Evolutionary conservation across 169 alveolate species (phyloP), one percentile per base, ranked within the genome.

Genomic region (Plasmodium billcollinsi): DNA sequence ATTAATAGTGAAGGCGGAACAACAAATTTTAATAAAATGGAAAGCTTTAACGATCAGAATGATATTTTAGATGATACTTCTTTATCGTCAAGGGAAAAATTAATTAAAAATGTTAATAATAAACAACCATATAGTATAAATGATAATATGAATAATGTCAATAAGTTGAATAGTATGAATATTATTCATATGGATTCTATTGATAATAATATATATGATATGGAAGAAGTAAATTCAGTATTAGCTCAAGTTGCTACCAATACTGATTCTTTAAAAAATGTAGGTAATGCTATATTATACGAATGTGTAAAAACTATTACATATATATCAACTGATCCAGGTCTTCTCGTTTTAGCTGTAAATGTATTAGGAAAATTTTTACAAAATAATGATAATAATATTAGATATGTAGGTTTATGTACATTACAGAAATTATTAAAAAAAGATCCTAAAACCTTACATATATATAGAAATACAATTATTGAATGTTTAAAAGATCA

Each of bases 281-380:
- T 99, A n/a, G 99, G 99, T 49, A 97, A 98, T 94, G 96, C 99
- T 21, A 98, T 99, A 29, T 93, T 98, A 85, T 98, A 98, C 90
- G 99, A 99, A 88, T 98, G 99, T 91, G 99, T 98, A 15, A 91
- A 98, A 90, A 97, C 99, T 12, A 98, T 99, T 76, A 96, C 98
- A 95, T 95, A 95, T 74, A 96, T 97, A 74, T 98, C 97, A 54
- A 88, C 96, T 18, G 97, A 96, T 15, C 93, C 97, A 21, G 93
- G 93, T 67, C 93, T 97, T 9, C 95, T 97, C 78, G 97, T 97
- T n/a, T 90, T 97, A 50, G 99, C 98, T 0, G 97, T 97, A 52
- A 97, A 98, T 88, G 98, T 98, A 12, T 95, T 99, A 52, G 99
- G 99, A 1, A 96, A 98, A 83, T 98, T 99, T 94, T 95, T 99